A percentile compares a stretch with the other conserved stretches of the same genome.
phyloP scores from a whole-genome alignment of 306 rosid genomes.

The Quercus parvula region DNA sequence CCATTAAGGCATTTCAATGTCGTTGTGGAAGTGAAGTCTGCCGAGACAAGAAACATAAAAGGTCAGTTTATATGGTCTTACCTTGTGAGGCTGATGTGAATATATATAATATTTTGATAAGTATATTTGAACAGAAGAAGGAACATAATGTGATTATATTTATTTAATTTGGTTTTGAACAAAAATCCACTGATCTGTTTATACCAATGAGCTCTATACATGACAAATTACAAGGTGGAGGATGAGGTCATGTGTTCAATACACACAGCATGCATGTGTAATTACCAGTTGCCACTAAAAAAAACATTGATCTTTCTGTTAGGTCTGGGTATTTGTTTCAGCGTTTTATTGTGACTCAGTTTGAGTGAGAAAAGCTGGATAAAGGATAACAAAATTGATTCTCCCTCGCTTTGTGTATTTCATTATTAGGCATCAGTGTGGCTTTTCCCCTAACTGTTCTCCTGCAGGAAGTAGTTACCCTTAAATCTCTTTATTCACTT shows the following conservation, averaged over 20 bases:
- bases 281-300: too few species aligned
- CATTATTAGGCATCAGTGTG: background rate
- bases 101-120: background rate
- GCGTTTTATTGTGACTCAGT: background rate
- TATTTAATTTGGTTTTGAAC: background rate
- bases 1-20: slow-evolving; percentile 74
- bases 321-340: background rate
- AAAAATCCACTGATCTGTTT: background rate
- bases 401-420: background rate
- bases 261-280: too few species aligned
- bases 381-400: background rate
- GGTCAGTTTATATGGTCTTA: slow-evolving; percentile 29
- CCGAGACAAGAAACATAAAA: slow-evolving; percentile 46
- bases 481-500: background rate
- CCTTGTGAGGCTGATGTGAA: background rate
- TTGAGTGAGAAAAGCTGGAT: background rate
- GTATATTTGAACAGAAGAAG: too few species aligned
- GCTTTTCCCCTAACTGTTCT: background rate
- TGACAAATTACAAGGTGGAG: too few species aligned
- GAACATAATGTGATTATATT: background rate
- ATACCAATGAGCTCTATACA: background rate
- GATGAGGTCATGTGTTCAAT: too few species aligned
- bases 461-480: background rate
- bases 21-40: slow-evolving; percentile 68
- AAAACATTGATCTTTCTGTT: too few species aligned